These are phyloP conservation scores for Thelonectria discophora DNA, from an alignment of 2,329 filamentous ascomycete genomes.

Conservation along the genomic window DNA sequence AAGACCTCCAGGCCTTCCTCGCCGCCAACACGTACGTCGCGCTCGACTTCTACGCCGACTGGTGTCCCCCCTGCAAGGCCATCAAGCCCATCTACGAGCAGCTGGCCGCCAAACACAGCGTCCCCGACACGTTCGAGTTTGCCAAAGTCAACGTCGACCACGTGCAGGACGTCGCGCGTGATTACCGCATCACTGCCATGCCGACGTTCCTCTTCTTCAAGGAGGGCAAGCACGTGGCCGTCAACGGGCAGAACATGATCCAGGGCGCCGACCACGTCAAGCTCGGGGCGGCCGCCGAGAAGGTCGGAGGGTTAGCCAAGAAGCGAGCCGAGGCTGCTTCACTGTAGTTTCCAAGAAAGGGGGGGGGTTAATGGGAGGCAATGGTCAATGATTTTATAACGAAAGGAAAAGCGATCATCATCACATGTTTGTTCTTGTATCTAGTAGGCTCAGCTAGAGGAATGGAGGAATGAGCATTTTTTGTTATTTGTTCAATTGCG, in stretches of 20 bases:
- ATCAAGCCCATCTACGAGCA: slow-evolving; percentile 56
- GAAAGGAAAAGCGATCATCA: not conserved
- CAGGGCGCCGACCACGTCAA: slow-evolving; percentile 46
- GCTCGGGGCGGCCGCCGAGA: slow-evolving; percentile 49
- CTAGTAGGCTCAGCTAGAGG: not conserved
- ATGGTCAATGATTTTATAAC: slow-evolving; percentile 12
- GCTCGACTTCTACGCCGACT: slow-evolving; percentile 61
- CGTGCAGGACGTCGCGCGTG: slow-evolving; percentile 75
- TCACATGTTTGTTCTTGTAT: not conserved
- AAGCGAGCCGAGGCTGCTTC: slow-evolving; percentile 40
- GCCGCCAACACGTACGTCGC: slow-evolving; percentile 52
- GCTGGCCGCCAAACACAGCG: slow-evolving; percentile 42
- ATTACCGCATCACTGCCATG: slow-evolving; percentile 88
- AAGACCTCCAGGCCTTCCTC: slow-evolving; percentile 51
- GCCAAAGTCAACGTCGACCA: slow-evolving; percentile 93
- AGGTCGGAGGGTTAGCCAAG: slow-evolving; percentile 48
- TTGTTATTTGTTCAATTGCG: not conserved
- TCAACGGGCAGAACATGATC: slow-evolving; percentile 46
- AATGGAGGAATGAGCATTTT: not conserved
- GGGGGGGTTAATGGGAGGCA: not conserved
- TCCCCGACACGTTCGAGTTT: slow-evolving; percentile 70
- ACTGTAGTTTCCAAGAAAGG: not conserved
- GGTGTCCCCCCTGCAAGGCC: slow-evolving; percentile 60
- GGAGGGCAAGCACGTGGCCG: slow-evolving; percentile 52
- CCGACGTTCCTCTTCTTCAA: slow-evolving; percentile 93